A percentile compares a stretch with the other conserved stretches of the same genome.
phyloP scores from a whole-genome alignment of 2,329 filamentous ascomycete species.

The Pseudocercospora musae region DNA sequence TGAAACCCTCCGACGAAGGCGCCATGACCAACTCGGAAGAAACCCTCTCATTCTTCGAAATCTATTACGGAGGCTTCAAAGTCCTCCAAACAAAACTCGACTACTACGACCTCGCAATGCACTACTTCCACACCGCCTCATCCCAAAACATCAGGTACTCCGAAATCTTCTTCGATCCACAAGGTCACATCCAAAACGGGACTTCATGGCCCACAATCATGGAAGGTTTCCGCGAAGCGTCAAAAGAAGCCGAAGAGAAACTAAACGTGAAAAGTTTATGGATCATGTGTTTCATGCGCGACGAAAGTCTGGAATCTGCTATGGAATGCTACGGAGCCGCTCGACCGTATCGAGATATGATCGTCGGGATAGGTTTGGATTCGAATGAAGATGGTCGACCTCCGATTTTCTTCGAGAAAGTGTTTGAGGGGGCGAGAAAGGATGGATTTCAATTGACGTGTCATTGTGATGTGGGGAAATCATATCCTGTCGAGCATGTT shows the following conservation, averaged over 20 bases:
- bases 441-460: background rate
- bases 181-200: background rate
- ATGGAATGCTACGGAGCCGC: background rate
- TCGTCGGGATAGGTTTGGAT: background rate
- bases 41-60: background rate
- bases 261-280: background rate
- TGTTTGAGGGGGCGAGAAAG: background rate
- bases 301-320: background rate
- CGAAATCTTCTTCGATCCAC: background rate
- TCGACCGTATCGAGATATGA: background rate
- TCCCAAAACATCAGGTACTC: background rate
- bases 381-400: background rate
- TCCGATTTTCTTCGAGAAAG: background rate
- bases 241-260: background rate
- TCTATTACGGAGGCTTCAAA: background rate
- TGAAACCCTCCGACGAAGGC: background rate
- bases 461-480: background rate
- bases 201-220: background rate
- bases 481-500: background rate
- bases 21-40: background rate
- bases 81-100: background rate
- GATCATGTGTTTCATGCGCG: background rate
- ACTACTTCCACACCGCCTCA: background rate
- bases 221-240: background rate
- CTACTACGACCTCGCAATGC: background rate